Evolutionary conservation across 2,329 filamentous ascomycete genomes (phyloP), one percentile per base, ranked within the genome.

Genomic region (Diaporthe amygdali): DNA sequence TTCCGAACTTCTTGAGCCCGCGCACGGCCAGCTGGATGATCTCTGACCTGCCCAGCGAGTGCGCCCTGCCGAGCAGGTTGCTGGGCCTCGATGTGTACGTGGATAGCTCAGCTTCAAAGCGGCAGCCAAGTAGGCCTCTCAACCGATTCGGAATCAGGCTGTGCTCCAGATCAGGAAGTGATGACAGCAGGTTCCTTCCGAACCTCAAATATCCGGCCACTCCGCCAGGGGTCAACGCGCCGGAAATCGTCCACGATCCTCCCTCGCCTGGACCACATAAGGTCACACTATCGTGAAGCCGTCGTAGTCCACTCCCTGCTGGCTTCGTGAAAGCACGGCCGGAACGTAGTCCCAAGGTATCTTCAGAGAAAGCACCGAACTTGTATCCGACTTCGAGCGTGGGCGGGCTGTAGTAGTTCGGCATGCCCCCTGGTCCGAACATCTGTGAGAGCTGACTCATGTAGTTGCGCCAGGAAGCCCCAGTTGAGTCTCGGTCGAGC

Each of bases 41-140:
- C 17, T 68, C 63, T 22, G 63, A 59, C 34, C 25, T 34, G 12
- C 44, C 51, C 63, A 52, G 52, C 4, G 59, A 49, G 27, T 9
- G 49, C 14, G 55, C 17, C 20, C 34, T 25, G 49, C 46, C 17
- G 7, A 66, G 27, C 14, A 54, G 9, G 20, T 7, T 41, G 44
- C 37, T 14, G 22, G 25, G 55, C 17, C n/a, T 56, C 15, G 37
- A 41, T 27, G 77, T 79, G 70, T 78, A 81, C 41, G 79, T 80
- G 27, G 81, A 83, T 1, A 86, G 74, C 68, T 86, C 85, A 10
- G 83, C 77, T 70, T 87, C 85, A 20, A 85, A 49, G 10, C 82
- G 81, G 56, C 83, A 75, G 14, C 77, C 71, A 6, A 56, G 66
- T 15, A 32, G 22, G 37, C 41, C 37, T 25, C 22, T 34, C 69